A percentile compares a stretch with the other conserved stretches of the same genome.
phyloP scores from a whole-genome alignment of 2,329 filamentous ascomycete species.

The Clarireedia hainanense region DNA sequence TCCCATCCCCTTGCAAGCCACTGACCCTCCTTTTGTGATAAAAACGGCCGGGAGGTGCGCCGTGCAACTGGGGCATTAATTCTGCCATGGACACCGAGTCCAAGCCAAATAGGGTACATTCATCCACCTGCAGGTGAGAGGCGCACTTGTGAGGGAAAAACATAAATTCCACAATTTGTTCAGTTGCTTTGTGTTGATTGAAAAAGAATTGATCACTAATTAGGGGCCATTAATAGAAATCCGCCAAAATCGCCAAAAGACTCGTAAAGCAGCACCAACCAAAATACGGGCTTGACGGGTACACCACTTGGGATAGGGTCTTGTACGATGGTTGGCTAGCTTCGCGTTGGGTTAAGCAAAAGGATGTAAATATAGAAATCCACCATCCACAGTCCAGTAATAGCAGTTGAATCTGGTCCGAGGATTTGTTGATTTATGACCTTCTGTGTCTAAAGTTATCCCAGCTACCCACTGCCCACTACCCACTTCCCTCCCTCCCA shows the following conservation, averaged over 20 bases:
- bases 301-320: too few species aligned
- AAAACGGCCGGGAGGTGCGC: conserved; percentile 10
- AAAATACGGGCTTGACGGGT: conserved; percentile 17
- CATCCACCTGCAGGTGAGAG: conserved; percentile 6
- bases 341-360: conserved; percentile 14
- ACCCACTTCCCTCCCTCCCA: too few species aligned
- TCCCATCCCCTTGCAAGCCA: conserved; percentile 2
- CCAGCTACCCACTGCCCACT: too few species aligned
- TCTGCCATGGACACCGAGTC: conserved; percentile 7
- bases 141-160: conserved; percentile 5
- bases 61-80: conserved; percentile 9
- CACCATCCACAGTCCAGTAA: not conserved
- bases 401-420: too few species aligned
- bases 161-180: conserved; percentile 6
- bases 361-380: not conserved
- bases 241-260: conserved; percentile 1
- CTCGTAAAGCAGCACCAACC: conserved; percentile 17
- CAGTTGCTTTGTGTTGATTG: conserved; percentile 4
- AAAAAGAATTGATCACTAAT: conserved; percentile 18
- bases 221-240: conserved; percentile 23
- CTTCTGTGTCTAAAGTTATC: too few species aligned
- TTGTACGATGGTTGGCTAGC: not conserved
- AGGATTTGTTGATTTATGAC: too few species aligned
- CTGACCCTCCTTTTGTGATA: conserved; percentile 3
- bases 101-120: conserved; percentile 7